These are phyloP conservation scores for Fusarium graminum DNA, from an alignment of 2,329 filamentous ascomycete species.

Conservation along the genomic window DNA sequence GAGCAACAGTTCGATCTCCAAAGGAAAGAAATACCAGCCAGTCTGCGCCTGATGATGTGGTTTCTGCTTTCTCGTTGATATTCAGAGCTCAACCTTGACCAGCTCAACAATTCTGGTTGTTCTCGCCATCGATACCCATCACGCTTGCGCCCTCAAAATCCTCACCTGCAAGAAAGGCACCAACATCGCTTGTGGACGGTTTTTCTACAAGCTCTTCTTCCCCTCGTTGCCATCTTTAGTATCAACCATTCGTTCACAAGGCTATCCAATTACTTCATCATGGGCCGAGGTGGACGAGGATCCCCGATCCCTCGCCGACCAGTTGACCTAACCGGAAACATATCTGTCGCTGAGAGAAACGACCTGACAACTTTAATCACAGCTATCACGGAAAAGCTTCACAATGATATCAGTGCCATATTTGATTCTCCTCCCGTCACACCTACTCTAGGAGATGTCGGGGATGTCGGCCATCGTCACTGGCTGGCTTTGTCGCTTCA, in stretches of 20 bases:
- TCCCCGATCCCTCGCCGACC: constrained; percentile 57
- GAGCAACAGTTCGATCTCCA: constrained; percentile 7
- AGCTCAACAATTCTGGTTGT: constrained; percentile 6
- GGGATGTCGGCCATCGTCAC: constrained; percentile 52
- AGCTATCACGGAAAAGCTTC: constrained; percentile 68
- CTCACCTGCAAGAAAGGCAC: not conserved
- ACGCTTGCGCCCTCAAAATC: constrained; percentile 7
- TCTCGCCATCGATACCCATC: not conserved
- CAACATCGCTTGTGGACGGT: not conserved
- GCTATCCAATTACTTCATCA: constrained; percentile 38
- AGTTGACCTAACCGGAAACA: constrained; percentile 64
- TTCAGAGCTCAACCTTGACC: constrained; percentile 7
- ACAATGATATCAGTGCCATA: constrained; percentile 63
- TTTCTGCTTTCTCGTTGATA: constrained; percentile 9
- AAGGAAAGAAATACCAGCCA: constrained; percentile 9
- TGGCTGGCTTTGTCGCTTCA: constrained; percentile 55
- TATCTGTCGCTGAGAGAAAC: constrained; percentile 62
- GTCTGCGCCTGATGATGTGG: constrained; percentile 9
- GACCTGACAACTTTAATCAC: constrained; percentile 66
- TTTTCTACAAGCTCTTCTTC: not conserved
- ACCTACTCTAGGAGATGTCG: constrained; percentile 49
- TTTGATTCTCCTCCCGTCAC: constrained; percentile 63
- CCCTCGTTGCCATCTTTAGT: no score
- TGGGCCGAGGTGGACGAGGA: constrained; percentile 58
- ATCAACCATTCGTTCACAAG: not conserved